Evolutionary conservation across 345 rosid species (phyloP).

Genomic region (Angophora floribunda): DNA sequence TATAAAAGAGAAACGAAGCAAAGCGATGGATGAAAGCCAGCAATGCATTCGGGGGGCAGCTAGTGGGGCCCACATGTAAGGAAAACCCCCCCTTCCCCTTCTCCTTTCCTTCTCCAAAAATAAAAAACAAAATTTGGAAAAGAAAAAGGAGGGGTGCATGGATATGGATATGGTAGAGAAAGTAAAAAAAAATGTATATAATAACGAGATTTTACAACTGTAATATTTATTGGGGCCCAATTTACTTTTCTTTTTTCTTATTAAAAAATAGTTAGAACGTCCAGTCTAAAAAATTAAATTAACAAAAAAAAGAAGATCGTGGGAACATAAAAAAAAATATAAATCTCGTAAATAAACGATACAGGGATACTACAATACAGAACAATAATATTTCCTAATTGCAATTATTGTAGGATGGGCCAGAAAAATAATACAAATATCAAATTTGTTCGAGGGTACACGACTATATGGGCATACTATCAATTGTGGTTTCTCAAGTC

Average conservation of each 20-base stretch:
- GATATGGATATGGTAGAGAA: neutral
- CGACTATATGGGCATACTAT: accelerated
- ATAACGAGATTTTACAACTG: neutral
- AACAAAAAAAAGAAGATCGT: neutral
- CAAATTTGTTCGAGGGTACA: accelerated
- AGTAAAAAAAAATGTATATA: neutral
- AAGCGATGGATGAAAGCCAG: conserved; percentile 27
- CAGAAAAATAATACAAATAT: too few species aligned
- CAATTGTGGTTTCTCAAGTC: accelerated
- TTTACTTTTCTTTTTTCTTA: neutral
- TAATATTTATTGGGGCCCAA: neutral
- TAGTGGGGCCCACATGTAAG: conserved; percentile 31
- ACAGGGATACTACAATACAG: neutral
- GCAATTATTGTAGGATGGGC: neutral
- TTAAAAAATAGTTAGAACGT: neutral
- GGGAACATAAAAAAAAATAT: too few species aligned
- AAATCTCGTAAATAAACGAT: neutral
- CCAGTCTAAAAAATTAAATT: neutral
- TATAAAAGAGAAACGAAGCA: conserved; percentile 18
- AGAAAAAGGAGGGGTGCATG: neutral
- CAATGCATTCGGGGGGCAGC: conserved; percentile 18
- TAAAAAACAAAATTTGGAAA: neutral
- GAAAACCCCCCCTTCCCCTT: neutral
- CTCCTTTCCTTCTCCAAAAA: too few species aligned
- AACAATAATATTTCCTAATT: too few species aligned